Conservation (phyloP, 495 filamentous ascomycete species). For the Aspergillus egyptiacus region DNA sequence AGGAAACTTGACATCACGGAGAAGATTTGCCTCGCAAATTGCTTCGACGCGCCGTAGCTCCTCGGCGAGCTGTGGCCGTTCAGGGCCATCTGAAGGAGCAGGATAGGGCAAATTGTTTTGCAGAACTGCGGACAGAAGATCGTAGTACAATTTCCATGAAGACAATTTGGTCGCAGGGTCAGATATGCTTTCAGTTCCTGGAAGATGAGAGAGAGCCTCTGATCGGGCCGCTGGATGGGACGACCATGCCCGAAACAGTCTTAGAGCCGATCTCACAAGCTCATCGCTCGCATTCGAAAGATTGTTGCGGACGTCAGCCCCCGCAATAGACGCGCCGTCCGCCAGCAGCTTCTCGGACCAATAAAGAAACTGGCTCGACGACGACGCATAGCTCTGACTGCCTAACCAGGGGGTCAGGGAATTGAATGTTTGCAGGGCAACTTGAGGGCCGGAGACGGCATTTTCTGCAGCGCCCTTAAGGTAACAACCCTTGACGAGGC, state of each 20-base stretch:
- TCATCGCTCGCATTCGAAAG: constrained; percentile 19
- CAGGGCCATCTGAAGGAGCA: constrained; percentile 28
- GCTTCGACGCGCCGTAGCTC: constrained; percentile 72
- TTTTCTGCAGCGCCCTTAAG: constrained; percentile 68
- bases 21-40: constrained; percentile 64
- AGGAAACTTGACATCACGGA: constrained; percentile 74
- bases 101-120: constrained; percentile 32
- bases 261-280: constrained; percentile 33
- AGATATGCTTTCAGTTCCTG: constrained; percentile 15
- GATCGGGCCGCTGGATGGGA: constrained; percentile 35
- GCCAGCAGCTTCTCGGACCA: constrained; percentile 77
- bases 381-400: constrained; percentile 25
- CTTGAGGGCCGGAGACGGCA: constrained; percentile 43
- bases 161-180: constrained; percentile 21
- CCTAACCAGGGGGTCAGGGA: constrained; percentile 56
- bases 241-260: constrained; percentile 37
- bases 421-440: constrained; percentile 58
- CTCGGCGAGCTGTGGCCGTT: constrained; percentile 57
- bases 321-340: constrained; percentile 60
- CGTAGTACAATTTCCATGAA: constrained; percentile 78
- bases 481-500: constrained; percentile 69
- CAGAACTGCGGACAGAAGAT: constrained; percentile 57
- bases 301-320: constrained; percentile 46
- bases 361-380: constrained; percentile 49
- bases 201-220: constrained; percentile 43